phyloP scores from a whole-genome alignment of 2,329 filamentous ascomycete genomes.

The Knoxdaviesia capensis region DNA sequence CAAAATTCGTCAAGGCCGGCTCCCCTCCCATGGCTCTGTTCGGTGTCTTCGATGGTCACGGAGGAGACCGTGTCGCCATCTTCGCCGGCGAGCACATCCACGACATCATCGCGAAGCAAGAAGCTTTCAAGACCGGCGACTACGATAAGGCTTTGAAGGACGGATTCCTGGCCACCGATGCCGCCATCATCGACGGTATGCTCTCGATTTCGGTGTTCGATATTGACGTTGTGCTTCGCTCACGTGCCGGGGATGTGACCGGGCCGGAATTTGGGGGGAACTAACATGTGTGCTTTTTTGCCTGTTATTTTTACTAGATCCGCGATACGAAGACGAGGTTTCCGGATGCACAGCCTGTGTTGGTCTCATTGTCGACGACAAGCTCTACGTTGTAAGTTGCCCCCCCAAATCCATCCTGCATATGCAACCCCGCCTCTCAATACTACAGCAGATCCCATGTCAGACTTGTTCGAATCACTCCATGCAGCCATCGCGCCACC shows the following conservation, averaged over 20 bases:
- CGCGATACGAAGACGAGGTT: conserved; percentile 92
- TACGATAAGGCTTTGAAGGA: conserved; percentile 94
- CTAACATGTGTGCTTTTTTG: no score
- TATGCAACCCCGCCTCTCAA: conserved; percentile 5
- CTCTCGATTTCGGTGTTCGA: not conserved
- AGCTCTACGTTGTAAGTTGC: conserved; percentile 77
- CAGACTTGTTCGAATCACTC: no score
- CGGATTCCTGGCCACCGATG: conserved; percentile 86
- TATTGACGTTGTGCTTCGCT: conserved; percentile 2
- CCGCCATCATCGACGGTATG: conserved; percentile 85
- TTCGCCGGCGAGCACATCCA: conserved; percentile 88
- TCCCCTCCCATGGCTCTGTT: conserved; percentile 78
- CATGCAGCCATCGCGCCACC: no score
- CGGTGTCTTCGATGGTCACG: conserved; percentile 94
- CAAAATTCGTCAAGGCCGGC: conserved; percentile 36
- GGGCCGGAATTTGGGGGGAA: not conserved
- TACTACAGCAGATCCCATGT: no score
- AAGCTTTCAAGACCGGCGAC: conserved; percentile 76
- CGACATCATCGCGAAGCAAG: conserved; percentile 86
- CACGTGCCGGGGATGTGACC: not conserved
- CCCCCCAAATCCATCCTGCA: not conserved
- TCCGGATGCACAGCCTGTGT: conserved; percentile 95
- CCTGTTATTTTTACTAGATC: conserved; percentile 30
- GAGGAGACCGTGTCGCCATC: conserved; percentile 85
- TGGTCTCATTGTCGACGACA: conserved; percentile 69